These are phyloP conservation scores for Simplicillium aogashimaense DNA, from an alignment of 2,329 filamentous ascomycete genomes.

Conservation along the genomic window DNA sequence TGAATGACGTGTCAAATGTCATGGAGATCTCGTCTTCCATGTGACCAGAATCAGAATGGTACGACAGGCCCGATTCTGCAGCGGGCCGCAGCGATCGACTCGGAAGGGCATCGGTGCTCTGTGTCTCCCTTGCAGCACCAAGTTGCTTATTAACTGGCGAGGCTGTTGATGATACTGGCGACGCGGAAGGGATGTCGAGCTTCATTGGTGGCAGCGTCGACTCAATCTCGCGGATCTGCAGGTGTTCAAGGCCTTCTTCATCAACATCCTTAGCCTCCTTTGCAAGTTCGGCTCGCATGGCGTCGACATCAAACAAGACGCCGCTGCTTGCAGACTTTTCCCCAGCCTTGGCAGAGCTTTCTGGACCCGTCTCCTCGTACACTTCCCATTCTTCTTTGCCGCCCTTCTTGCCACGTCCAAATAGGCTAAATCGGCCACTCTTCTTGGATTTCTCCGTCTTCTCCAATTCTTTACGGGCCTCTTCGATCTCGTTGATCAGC, in stretches of 20 bases:
- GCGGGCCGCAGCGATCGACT: slow-evolving; percentile 11
- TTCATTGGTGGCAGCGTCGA: slow-evolving; percentile 88
- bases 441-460: slow-evolving; percentile 61
- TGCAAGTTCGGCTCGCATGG: slow-evolving; percentile 78
- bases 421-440: slow-evolving; percentile 58
- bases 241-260: slow-evolving; percentile 22
- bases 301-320: slow-evolving; percentile 90
- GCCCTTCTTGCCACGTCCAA: slow-evolving; percentile 70
- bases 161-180: slow-evolving; percentile 15
- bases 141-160: slow-evolving; percentile 7
- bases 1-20: slow-evolving; percentile 60
- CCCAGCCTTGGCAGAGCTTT: slow-evolving; percentile 24
- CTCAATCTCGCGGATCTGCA: slow-evolving; percentile 69
- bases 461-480: slow-evolving; percentile 79
- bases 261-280: slow-evolving; percentile 50
- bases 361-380: slow-evolving; percentile 60
- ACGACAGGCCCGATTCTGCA: slow-evolving; percentile 11
- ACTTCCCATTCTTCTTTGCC: slow-evolving; percentile 90
- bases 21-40: slow-evolving; percentile 50
- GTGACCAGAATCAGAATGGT: slow-evolving; percentile 14
- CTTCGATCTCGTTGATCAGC: slow-evolving; percentile 92
- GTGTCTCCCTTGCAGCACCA: slow-evolving; percentile 23
- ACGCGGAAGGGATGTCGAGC: slow-evolving; percentile 43
- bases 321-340: slow-evolving; percentile 43
- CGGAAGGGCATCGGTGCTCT: slow-evolving; percentile 31